These are phyloP conservation scores for Mycena filopes DNA, from an alignment of 768 basidiomycete genomes.

Conservation along the genomic window DNA sequence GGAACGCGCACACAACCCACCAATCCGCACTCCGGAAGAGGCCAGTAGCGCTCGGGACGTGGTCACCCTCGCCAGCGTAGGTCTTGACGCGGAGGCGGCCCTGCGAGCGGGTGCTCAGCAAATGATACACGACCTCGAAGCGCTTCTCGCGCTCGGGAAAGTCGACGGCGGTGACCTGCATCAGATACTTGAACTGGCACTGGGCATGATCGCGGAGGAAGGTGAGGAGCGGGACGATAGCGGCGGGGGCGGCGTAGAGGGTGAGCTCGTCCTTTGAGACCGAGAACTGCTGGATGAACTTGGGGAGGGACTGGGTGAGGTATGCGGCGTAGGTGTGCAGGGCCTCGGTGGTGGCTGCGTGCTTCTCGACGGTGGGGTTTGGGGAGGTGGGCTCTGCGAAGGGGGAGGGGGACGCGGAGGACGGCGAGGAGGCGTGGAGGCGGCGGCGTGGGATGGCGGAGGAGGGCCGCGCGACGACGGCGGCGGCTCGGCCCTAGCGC, in stretches of 20 bases:
- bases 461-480: too few species aligned
- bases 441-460: too few species aligned
- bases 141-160: conserved; percentile 93
- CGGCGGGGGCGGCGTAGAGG: conserved; percentile 86
- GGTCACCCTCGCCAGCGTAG: conserved; percentile 92
- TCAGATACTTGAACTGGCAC: conserved; percentile 91
- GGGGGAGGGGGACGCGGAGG: conserved; percentile 73
- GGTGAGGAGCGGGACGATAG: conserved; percentile 83
- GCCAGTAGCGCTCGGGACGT: conserved; percentile 83
- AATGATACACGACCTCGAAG: conserved; percentile 97
- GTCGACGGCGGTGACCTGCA: conserved; percentile 97
- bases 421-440: not conserved
- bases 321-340: conserved; percentile 95
- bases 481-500: too few species aligned
- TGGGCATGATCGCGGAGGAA: conserved; percentile 97
- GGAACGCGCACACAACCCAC: conserved; percentile 52
- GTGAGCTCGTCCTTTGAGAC: conserved; percentile 96
- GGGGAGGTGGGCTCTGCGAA: conserved; percentile 92
- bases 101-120: conserved; percentile 81
- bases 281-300: conserved; percentile 98
- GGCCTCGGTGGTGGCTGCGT: conserved; percentile 77
- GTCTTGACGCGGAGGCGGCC: conserved; percentile 97
- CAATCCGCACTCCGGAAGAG: conserved; percentile 95
- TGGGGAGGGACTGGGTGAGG: conserved; percentile 91
- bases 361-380: conserved; percentile 81